Evolutionary conservation across 495 filamentous ascomycete species (phyloP).

Genomic region (Polyplosphaeria fusca): DNA sequence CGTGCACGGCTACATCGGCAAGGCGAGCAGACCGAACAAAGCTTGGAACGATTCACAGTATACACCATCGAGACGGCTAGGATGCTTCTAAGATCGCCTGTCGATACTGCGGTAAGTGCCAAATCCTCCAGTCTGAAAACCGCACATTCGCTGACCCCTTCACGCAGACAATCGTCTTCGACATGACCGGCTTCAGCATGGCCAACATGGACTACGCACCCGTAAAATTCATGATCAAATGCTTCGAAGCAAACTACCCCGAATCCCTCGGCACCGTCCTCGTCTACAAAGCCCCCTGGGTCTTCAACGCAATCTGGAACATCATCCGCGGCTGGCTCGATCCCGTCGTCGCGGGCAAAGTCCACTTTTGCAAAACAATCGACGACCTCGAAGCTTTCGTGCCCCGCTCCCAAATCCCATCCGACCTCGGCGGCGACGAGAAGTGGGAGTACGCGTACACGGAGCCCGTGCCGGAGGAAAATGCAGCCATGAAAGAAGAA

Average conservation of each 20-base stretch:
- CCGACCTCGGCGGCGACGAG: constrained; percentile 79
- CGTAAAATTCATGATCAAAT: constrained; percentile 98
- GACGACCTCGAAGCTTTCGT: constrained; percentile 80
- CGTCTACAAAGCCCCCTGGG: constrained; percentile 96
- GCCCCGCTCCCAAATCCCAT: constrained; percentile 63
- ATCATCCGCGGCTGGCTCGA: constrained; percentile 96
- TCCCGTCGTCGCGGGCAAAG: constrained; percentile 89
- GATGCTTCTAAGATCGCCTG: constrained; percentile 70
- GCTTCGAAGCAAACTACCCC: constrained; percentile 98
- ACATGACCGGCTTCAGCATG: constrained; percentile 89
- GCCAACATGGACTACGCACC: constrained; percentile 98
- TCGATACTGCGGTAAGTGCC: constrained; percentile 84
- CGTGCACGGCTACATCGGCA: constrained; percentile 75
- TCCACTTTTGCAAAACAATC: constrained; percentile 85
- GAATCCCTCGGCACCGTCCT: constrained; percentile 87
- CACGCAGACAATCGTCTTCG: constrained; percentile 75
- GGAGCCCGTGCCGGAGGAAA: constrained; percentile 72
- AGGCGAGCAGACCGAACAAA: constrained; percentile 75
- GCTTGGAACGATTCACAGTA: constrained; percentile 83
- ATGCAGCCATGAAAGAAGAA: constrained; percentile 65
- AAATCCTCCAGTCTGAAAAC: not conserved
- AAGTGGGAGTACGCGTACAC: constrained; percentile 77
- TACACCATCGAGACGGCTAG: constrained; percentile 92
- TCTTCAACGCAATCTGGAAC: constrained; percentile 80
- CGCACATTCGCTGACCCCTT: not conserved